Conservation (phyloP, 352 stramenopile genomes). For the Globisporangium polare region DNA sequence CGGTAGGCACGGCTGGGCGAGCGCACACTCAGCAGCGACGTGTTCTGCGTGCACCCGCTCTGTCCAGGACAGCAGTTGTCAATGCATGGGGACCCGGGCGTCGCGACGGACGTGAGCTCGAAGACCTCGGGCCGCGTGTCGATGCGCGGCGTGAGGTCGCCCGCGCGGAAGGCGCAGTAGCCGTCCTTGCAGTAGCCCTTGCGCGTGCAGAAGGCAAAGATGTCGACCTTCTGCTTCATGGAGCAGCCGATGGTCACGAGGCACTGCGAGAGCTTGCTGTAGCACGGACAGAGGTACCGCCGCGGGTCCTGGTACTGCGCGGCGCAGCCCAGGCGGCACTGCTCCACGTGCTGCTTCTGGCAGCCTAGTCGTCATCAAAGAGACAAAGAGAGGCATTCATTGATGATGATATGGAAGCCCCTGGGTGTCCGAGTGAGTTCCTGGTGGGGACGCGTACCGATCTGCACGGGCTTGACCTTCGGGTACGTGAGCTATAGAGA, state of each 20-base stretch:
- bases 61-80: constrained; percentile 53
- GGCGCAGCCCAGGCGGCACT: constrained; percentile 48
- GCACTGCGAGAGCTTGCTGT: constrained; percentile 69
- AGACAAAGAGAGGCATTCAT: not conserved
- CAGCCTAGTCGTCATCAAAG: constrained; percentile 36
- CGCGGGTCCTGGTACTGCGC: constrained; percentile 52
- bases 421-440: not conserved
- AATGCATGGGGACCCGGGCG: constrained; percentile 53
- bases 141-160: constrained; percentile 49
- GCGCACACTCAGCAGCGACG: constrained; percentile 39
- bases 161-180: constrained; percentile 60
- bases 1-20: constrained; percentile 43
- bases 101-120: constrained; percentile 43
- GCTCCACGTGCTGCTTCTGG: constrained; percentile 32
- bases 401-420: not conserved
- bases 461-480: constrained; percentile 13
- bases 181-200: constrained; percentile 80
- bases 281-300: constrained; percentile 64
- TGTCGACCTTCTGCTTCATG: constrained; percentile 57
- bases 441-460: constrained; percentile 2
- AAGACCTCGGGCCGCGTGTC: constrained; percentile 64
- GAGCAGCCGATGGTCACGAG: constrained; percentile 60
- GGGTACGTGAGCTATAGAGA: constrained; percentile 10
- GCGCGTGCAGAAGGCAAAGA: constrained; percentile 64
- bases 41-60: constrained; percentile 41